Evolutionary conservation across 306 rosid species (phyloP), one percentile per base, ranked within the genome.

Genomic region (Elaeagnus macrophylla): DNA sequence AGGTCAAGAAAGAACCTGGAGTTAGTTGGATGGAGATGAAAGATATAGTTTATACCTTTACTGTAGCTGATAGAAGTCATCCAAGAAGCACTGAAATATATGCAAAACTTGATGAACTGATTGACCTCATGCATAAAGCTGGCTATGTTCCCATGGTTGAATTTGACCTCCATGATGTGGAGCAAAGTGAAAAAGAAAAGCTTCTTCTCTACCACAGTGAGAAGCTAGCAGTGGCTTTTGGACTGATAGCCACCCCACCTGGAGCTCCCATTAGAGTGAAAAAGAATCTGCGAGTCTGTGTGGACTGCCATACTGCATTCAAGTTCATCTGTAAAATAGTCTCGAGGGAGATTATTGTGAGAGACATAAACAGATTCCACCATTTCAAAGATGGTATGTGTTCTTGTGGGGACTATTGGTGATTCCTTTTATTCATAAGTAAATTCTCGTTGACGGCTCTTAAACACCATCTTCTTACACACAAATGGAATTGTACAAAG

Each of bases 321-420:
- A 89, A 83, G 69, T 86, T 75, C 43, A 68, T 79, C 47, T 61
- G 88, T 66, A 80, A 75, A 66, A 55, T 83, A 17, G 85, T 60
- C 46, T 74, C 83, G 6, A 71, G 97, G 75, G 90, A 89, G 78
- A 89, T 83, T 61, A 65, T 89, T 54, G 67, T 83, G 56, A 81
- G 97, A 82, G 95, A 89, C 65, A 50, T 77, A 54, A 86, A 86
- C 56, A 79, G 95, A 53, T 90, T 86, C 77, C 97, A 83, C 70
- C 95, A 86, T 77, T 90, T 90, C 61, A 83, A 66, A 72, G 76
- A 81, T 50, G 95, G 95, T 16, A 77, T 81, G 36, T 86, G 95
- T 73, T 89, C 97, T 48, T 89, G 95, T 64, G 82, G 95, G 19
- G 97, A 89, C 76, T 85, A 81, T 67, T 83, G 97, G 97, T 89